Base-by-base conservation (phyloP, 225 moss, liverwort and hornwort species). In the Climacium dendroides region DNA sequence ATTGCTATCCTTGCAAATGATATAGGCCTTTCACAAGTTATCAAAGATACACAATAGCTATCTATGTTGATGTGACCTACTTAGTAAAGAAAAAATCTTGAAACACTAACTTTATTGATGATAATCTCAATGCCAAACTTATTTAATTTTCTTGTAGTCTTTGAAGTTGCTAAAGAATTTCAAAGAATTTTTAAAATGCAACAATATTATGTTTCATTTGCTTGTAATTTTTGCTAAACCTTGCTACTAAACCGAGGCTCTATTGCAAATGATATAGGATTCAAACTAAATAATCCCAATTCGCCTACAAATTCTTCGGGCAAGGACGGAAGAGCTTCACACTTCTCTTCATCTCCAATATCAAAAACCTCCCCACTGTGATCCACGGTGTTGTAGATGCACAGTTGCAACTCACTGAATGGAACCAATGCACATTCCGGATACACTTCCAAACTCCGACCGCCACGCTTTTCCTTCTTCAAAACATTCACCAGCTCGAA, bases 161-260 rank as follows among this genome's bases (percentile, higher is more conserved):
- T 39, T 41, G 14, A 1, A 39, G 0, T 41, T 25, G 0, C 26
- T 26, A 15, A 26, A 43, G 2, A 28, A 2, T 10, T 41, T 9
- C 71, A 9, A 43, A 39, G 7, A 23, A 13, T n/a, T 11, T 12
- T 69, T 1, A 1, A 14, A 7, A 14, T 69, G 24, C 0, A 20
- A 2, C 4, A 8, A 0, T 12, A 26, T 3, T 71, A 16, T 16
- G 10, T 19, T 30, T 52, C 34, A 20, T 0, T 52, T 32, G 3
- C 20, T 74, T 74, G 3, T 13, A 34, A 13, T 32, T 50, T 30
- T 22, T 34, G 39, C 60, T 81, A 81, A 47, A 79, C 34, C 18
- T 14, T 83, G n/a, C 78, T 47, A 78, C 23, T 78, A 32, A 89
- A 83, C 1, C 5, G 47, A 24, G 87, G 74, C 65, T 83, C 83